Evolutionary conservation across 1,139 yeast species (phyloP), one percentile per base, ranked within the genome.

Genomic region (Taphrina betulina): DNA sequence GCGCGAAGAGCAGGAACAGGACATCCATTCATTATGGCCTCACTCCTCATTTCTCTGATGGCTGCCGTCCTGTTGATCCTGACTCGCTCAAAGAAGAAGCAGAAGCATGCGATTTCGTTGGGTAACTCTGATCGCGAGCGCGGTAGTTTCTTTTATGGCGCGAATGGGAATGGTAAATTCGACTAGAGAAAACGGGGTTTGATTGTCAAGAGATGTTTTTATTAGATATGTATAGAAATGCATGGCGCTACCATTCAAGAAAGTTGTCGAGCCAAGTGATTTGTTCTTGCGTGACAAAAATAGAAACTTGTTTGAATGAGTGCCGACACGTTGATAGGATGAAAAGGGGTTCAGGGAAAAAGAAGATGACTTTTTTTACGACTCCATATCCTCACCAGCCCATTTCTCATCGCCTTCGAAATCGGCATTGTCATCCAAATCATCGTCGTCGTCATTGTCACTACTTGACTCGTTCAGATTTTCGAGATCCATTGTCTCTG

Each of bases 1-100:
- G 36, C 54, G 5, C 42, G 57, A 38, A 37, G 37, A 12, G 43
- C 42, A 7, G 50, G 56, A 5, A 43, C 48, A 36, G 46, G 44
- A 14, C 54, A 50, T 23, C 54, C 54, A n/a, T 20, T 38, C 46
- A 29, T 23, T 7, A 14, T 42, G 5, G 45, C 37, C 10, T 29
- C 23, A 29, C 26, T 50, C 16, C 14, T 28, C 23, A 17, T 50
- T 22, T 41, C 41, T 12, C 8, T 34, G 7, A 24, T 50, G 17
- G 46, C 46, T 5, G 40, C 40, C 12, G 24, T 50, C n/a, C 19
- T 50, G 5, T n/a, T 29, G 19, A 33, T 50, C 33, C 36, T 50
- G n/a, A 50, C 54, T 24, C 45, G 54, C 10, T 26, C 28, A 2
- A 43, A 31, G 38, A 29, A 19, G 28, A 20, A 17, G 29, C 38